Base-by-base conservation (phyloP, 306 rosid genomes). In the Trifolium repens region DNA sequence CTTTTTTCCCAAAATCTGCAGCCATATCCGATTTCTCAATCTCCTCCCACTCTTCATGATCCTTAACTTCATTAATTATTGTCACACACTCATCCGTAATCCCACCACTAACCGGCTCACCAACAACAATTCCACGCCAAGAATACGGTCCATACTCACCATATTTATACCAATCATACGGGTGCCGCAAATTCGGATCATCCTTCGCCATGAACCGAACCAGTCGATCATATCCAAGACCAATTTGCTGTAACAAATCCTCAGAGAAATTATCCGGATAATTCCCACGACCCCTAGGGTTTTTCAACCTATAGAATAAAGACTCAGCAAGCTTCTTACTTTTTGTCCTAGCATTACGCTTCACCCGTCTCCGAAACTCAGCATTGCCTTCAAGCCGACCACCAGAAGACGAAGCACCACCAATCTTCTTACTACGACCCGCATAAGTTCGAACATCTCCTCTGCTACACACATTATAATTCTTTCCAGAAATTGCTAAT, bases 171-270 rank as follows among this genome's bases (percentile, higher is more conserved):
- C 97, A 91, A 69, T 94, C 97, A 55, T 87, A 15, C 0, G 96
- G 96, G 85, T 90, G 88, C n/a, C 91, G 90, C 58, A 91, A 40
- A 76, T 88, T 91, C 14, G 96, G 97, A 79, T 94, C 97, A 81
- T 91, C 93, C 82, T 91, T 94, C 27, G 86, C 89, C 96, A 94
- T 94, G 77, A 94, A 91, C 59, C 86, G 87, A 22, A 94, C 98
- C 87, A 87, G 77, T 43, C 98, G 85, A 79, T 91, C 96, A 76
- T 91, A 94, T 1, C 96, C 96, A 1, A 90, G 91, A 47, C 96
- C 96, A 17, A 94, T 91, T 59, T 86, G 85, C 68, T 91, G 91
- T 27, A 94, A 94, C 88, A 88, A 89, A 7, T 87, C 89, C 71
- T 94, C 97, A 11, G 96, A 80, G 79, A 90, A 89, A 81, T 94